Evolutionary conservation across 345 rosid genomes (phyloP).

Genomic region (Eucalyptus caleyi): DNA sequence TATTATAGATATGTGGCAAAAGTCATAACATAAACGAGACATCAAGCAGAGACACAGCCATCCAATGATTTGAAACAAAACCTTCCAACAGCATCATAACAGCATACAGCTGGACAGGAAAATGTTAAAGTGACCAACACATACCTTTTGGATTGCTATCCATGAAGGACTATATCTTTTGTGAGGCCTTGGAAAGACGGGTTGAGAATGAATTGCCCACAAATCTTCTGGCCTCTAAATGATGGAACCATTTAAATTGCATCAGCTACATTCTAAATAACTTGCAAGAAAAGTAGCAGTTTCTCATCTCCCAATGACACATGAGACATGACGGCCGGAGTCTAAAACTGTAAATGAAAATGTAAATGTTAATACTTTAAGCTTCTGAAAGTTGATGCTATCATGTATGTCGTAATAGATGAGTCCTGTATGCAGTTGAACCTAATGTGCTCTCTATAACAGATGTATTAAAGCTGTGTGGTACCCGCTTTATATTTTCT

Average conservation of each 20-base stretch:
- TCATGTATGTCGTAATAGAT: not conserved
- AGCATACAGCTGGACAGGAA: not conserved
- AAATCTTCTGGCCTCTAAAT: slow-evolving; percentile 87
- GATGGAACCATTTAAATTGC: slow-evolving; percentile 1
- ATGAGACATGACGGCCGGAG: not conserved
- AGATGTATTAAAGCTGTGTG: not conserved
- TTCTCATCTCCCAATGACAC: not conserved
- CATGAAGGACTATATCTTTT: slow-evolving; percentile 55
- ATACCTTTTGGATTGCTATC: slow-evolving; percentile 81
- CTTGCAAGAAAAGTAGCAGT: not conserved
- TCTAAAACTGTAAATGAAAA: not conserved
- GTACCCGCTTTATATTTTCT: not conserved
- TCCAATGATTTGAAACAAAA: not conserved
- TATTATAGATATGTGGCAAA: not conserved
- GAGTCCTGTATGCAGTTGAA: not conserved
- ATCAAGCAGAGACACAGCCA: not conserved
- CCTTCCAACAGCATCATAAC: not conserved
- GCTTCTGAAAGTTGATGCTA: not conserved
- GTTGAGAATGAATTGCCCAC: slow-evolving; percentile 80
- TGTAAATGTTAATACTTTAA: not conserved
- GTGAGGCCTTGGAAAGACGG: slow-evolving; percentile 82
- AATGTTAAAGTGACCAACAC: not conserved
- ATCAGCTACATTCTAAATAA: not conserved
- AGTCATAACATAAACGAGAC: not conserved
- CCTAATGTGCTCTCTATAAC: not conserved